Evolutionary conservation across 768 basidiomycete species (phyloP).

Genomic region (Suillus americanus): DNA sequence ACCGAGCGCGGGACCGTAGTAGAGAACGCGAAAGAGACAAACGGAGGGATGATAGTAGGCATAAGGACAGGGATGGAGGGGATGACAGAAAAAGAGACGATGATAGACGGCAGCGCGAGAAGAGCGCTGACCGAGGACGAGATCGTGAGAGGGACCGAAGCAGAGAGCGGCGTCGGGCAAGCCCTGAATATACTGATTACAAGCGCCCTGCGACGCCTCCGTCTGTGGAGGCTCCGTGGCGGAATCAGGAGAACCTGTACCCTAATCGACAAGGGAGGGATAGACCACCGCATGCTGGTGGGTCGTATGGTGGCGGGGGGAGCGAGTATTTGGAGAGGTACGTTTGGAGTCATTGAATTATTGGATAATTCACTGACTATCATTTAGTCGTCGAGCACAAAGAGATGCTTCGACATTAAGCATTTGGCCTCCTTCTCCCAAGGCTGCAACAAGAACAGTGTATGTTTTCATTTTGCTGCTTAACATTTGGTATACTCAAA

Average conservation of each 20-base stretch:
- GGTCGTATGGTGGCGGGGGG: conserved; percentile 29
- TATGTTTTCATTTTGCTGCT: conserved; percentile 34
- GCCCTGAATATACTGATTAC: conserved; percentile 65
- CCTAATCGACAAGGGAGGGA: conserved; percentile 36
- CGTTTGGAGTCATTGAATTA: conserved; percentile 17
- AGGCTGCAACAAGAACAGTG: conserved; percentile 57
- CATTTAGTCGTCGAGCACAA: conserved; percentile 64
- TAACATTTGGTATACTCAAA: conserved; percentile 1
- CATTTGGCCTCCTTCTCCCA: conserved; percentile 86
- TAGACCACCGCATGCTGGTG: conserved; percentile 29
- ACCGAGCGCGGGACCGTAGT: conserved; percentile 15
- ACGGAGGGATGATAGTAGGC: conserved; percentile 20
- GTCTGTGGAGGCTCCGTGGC: conserved; percentile 41
- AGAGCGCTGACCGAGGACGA: conserved; percentile 4
- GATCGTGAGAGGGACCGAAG: conserved; percentile 25
- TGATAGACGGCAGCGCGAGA: conserved; percentile 6
- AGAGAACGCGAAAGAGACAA: background rate
- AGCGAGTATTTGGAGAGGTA: conserved; percentile 71
- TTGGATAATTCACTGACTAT: background rate
- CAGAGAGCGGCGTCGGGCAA: conserved; percentile 39
- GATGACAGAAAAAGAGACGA: conserved; percentile 22
- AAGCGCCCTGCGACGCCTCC: conserved; percentile 40
- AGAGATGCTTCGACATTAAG: conserved; percentile 54
- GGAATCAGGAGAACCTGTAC: conserved; percentile 59
- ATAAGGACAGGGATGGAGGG: conserved; percentile 20